Percentiles rank a stretch among this genome's conserved stretches.
These are phyloP conservation scores for Phyllosticta citrichinensis DNA, from an alignment of 2,329 filamentous ascomycete genomes.

Conservation along the genomic window DNA sequence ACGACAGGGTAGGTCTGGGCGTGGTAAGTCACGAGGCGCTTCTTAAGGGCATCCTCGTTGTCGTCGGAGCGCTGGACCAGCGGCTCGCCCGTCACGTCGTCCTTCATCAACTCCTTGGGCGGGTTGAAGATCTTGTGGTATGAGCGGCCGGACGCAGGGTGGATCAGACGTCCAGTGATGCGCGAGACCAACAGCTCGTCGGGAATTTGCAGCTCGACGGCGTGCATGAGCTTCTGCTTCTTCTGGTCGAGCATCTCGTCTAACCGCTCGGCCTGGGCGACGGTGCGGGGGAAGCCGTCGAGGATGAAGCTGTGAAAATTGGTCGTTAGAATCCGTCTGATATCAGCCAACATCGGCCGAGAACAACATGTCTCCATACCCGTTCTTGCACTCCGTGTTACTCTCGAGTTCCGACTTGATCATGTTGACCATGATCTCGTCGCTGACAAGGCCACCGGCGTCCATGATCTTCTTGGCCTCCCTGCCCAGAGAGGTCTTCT, in stretches of 20 bases:
- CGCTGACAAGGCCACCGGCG: conserved; percentile 89
- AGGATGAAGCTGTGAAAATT: conserved; percentile 71
- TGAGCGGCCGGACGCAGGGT: conserved; percentile 89
- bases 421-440: conserved; percentile 99
- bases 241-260: conserved; percentile 78
- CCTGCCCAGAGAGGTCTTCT: conserved; percentile 87
- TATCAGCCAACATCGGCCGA: neutral
- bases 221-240: conserved; percentile 82
- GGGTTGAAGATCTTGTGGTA: conserved; percentile 99
- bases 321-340: neutral
- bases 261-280: conserved; percentile 87
- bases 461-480: conserved; percentile 99
- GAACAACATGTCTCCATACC: conserved; percentile 47
- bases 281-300: conserved; percentile 95
- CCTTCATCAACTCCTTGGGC: conserved; percentile 85
- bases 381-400: conserved; percentile 93
- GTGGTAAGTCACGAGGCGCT: conserved; percentile 89
- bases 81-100: conserved; percentile 93
- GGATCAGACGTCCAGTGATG: conserved; percentile 91
- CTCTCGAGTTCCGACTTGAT: conserved; percentile 93
- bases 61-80: conserved; percentile 94
- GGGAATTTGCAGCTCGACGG: conserved; percentile 93
- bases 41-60: conserved; percentile 91
- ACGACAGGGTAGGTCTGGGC: conserved; percentile 87
- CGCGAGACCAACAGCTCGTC: conserved; percentile 86